Evolutionary conservation across 768 basidiomycete species (phyloP).

Genomic region (Rhizopogon vesiculosus): DNA sequence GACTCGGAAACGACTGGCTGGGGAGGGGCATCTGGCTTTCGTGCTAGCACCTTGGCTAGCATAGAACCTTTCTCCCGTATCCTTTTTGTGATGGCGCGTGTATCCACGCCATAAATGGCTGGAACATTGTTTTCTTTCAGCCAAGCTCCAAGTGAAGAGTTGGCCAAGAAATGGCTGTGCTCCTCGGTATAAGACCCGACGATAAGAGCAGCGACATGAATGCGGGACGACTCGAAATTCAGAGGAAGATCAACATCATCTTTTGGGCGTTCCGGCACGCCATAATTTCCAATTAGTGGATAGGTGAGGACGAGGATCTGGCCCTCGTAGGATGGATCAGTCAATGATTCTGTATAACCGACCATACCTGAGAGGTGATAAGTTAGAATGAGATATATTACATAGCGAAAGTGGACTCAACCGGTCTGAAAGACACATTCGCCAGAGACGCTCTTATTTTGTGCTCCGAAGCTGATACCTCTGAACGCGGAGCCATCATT

Average conservation of each 20-base stretch:
- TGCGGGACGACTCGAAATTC: constrained; percentile 92
- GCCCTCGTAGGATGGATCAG: constrained; percentile 97
- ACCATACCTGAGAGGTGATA: constrained; percentile 78
- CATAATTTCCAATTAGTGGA: constrained; percentile 96
- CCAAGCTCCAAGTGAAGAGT: constrained; percentile 85
- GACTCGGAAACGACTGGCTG: constrained; percentile 31
- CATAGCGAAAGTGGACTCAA: constrained; percentile 33
- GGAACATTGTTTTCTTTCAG: constrained; percentile 93
- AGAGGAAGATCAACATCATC: constrained; percentile 53
- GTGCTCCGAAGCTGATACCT: constrained; percentile 92
- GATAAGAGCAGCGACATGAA: constrained; percentile 89
- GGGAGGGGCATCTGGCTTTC: constrained; percentile 42
- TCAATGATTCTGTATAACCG: constrained; percentile 96
- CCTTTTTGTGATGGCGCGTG: constrained; percentile 93
- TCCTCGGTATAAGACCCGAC: constrained; percentile 93
- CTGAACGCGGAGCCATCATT: constrained; percentile 83
- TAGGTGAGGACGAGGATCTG: constrained; percentile 98
- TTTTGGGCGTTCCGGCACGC: constrained; percentile 71
- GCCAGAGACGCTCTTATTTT: constrained; percentile 86
- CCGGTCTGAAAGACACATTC: constrained; percentile 99
- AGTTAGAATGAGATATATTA: constrained; percentile 9
- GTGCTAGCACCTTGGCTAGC: constrained; percentile 79
- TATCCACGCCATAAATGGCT: constrained; percentile 94
- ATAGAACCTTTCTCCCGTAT: constrained; percentile 93
- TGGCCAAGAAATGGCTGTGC: constrained; percentile 92